These are phyloP conservation scores for Neoascochyta sp. DNA, from an alignment of 2,329 filamentous ascomycete genomes.

Conservation along the genomic window DNA sequence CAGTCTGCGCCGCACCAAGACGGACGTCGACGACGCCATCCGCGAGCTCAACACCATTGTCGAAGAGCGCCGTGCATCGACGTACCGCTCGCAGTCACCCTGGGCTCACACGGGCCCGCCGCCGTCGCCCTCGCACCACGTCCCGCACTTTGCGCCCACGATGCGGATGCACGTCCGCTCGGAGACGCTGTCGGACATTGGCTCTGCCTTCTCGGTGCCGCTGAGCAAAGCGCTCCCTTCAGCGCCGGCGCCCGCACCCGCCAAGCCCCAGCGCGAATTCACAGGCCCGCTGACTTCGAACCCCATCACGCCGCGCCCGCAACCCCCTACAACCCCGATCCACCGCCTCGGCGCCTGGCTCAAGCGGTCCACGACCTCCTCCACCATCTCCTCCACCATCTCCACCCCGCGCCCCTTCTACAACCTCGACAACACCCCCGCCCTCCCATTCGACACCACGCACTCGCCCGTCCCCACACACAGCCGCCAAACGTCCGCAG, in stretches of 20 bases:
- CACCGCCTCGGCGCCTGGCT: conserved; percentile 34
- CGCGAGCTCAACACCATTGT: conserved; percentile 50
- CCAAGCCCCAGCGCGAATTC: conserved; percentile 18
- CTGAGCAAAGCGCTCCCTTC: conserved; percentile 14
- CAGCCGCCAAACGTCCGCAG: conserved; percentile 28
- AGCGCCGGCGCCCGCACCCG: conserved; percentile 24
- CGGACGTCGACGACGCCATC: conserved; percentile 45
- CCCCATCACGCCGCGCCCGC: conserved; percentile 34
- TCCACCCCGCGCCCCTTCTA: too few species aligned
- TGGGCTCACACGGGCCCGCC: conserved; percentile 25
- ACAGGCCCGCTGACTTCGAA: conserved; percentile 33
- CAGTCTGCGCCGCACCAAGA: conserved; percentile 37
- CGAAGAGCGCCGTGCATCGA: conserved; percentile 44
- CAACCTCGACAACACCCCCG: conserved; percentile 18
- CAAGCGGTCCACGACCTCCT: conserved; percentile 29
- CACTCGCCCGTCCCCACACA: conserved; percentile 21
- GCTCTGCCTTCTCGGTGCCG: conserved; percentile 46
- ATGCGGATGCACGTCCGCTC: conserved; percentile 46
- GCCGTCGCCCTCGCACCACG: conserved; percentile 39
- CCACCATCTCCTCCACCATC: conserved; percentile 10
- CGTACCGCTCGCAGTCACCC: conserved; percentile 29
- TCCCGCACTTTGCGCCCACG: conserved; percentile 46
- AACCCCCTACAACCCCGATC: conserved; percentile 35
- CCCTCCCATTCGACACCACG: conserved; percentile 3
- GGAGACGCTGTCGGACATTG: conserved; percentile 48